Percentiles rank a stretch among this genome's conserved stretches.
These are phyloP conservation scores for Pythium rhizo-oryzae DNA, from an alignment of 352 stramenopile species.

Conservation along the genomic window DNA sequence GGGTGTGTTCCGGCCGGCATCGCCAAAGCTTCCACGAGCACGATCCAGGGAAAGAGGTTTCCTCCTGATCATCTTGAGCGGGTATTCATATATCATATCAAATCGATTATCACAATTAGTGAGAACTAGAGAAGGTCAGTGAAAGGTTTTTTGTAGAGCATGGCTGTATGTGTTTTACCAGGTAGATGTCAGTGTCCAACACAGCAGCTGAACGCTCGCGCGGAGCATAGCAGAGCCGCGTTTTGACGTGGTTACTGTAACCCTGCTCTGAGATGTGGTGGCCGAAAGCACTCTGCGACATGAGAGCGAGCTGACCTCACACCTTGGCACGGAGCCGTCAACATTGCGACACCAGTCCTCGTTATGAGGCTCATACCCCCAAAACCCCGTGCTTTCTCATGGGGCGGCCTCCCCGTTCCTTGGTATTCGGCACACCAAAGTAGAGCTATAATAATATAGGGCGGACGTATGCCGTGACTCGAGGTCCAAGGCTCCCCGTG, in stretches of 20 bases:
- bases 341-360: not conserved
- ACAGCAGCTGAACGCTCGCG: constrained; percentile 21
- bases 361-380: no score
- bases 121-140: not conserved
- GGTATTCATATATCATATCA: not conserved
- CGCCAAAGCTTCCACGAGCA: constrained; percentile 12
- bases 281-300: constrained; percentile 26
- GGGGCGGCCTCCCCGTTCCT: no score
- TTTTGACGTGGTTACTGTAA: constrained; percentile 22
- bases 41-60: constrained; percentile 17
- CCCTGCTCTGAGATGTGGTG: constrained; percentile 21
- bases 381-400: no score
- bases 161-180: constrained; percentile 10
- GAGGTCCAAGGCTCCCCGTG: no score
- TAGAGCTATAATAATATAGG: no score
- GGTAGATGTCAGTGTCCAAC: constrained; percentile 27
- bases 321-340: not conserved
- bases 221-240: constrained; percentile 24
- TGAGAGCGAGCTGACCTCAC: not conserved
- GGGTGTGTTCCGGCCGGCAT: constrained; percentile 10
- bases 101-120: constrained; percentile 1
- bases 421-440: no score
- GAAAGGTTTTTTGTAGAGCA: not conserved
- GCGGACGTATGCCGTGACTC: no score
- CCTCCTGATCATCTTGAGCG: not conserved